Evolutionary conservation across 208 protist species (phyloP), one percentile per base, ranked within the genome.

Genomic region (Vickermania spadyakhi): DNA sequence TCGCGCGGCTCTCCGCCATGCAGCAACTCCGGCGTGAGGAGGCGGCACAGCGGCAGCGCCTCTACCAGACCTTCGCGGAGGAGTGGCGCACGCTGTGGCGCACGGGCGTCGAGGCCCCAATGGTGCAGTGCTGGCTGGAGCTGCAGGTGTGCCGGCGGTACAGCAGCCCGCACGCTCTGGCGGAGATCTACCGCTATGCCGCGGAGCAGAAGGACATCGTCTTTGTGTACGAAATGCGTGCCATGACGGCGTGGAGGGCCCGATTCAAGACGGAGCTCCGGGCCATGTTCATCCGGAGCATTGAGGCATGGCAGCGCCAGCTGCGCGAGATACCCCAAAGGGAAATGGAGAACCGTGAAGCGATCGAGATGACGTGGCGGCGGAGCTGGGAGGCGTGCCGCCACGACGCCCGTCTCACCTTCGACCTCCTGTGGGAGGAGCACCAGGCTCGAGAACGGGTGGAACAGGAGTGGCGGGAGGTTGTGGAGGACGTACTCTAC

Each of bases 191-290:
- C 49, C 30, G 13, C n/a, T 89, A 68, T 68, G 77, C 74, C 14
- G 22, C 66, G 45, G 68, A 83, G 31, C 71, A 84, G 66, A 61
- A 75, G 26, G 77, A 85, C 54, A 73, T 89, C 55, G 75, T 82
- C 13, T 66, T 69, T 3, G 56, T 67, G 18, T 85, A 83, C 60
- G 55, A 42, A 0, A 31, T 31, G 50, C 55, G 41, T 14, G 42
- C 68, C 41, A 49, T 68, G 3, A 31, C 52, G 11, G n/a, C 60
- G 22, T 51, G 72, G 53, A 23, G 59, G 18, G 61, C 63, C 14
- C 3, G 18, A 3, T 69, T 51, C 27, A 56, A 58, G 18, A 50
- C 50, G 1, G 69, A 36, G 23, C 54, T 60, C 55, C 62, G 62
- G 27, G 30, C 54, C 18, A 31, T 70, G 1, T 61, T 45, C 55